A percentile compares a stretch with the other conserved stretches of the same genome.
Conservation (phyloP, 2,329 filamentous ascomycete genomes). For the Penicillium sp. region DNA sequence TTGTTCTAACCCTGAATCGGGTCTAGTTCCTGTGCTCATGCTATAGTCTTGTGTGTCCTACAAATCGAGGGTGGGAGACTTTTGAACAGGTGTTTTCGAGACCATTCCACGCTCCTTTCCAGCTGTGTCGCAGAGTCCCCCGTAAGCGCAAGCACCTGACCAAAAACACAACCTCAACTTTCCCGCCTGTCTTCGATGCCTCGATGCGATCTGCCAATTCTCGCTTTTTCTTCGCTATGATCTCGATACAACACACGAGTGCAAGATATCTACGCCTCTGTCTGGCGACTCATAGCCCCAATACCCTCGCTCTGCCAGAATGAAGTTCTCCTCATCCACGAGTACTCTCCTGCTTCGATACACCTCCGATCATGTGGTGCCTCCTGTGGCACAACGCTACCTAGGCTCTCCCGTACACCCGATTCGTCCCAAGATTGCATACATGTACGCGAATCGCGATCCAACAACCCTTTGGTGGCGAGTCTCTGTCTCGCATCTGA, state of each 20-base stretch:
- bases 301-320: slow-evolving; percentile 2
- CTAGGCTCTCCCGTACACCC: slow-evolving; percentile 25
- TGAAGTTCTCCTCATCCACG: slow-evolving; percentile 17
- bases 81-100: too few relatives aligned
- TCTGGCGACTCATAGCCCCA: neutral
- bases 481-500: slow-evolving; percentile 29
- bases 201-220: neutral
- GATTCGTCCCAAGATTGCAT: slow-evolving; percentile 33
- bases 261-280: neutral
- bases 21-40: too few relatives aligned
- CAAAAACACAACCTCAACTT: too few relatives aligned
- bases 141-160: too few relatives aligned
- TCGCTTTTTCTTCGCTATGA: slow-evolving; percentile 12
- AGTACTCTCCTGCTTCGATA: slow-evolving; percentile 23
- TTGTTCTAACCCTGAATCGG: too few relatives aligned
- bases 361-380: slow-evolving; percentile 15
- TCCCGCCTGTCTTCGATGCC: neutral
- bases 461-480: slow-evolving; percentile 46
- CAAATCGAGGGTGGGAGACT: too few relatives aligned
- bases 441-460: slow-evolving; percentile 34
- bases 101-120: too few relatives aligned
- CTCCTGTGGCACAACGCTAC: slow-evolving; percentile 29
- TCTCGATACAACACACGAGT: slow-evolving; percentile 7
- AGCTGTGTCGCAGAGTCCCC: too few relatives aligned
- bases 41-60: too few relatives aligned